Evolutionary conservation across 208 protist species (phyloP).

Genomic region (Crithidia thermophila): DNA sequence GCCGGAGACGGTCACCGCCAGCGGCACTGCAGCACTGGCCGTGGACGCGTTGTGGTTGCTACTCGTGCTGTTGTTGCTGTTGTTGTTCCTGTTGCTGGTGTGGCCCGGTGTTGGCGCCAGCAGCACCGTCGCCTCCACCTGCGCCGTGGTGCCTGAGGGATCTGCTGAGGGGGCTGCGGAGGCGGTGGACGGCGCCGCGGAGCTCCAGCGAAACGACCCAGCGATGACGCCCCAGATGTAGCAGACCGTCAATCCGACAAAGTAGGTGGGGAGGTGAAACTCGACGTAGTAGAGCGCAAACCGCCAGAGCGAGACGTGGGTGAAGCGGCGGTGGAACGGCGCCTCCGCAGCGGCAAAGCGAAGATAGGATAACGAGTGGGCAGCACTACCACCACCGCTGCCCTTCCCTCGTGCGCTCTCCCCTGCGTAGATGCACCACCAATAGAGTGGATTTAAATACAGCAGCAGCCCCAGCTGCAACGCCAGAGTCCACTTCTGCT

Average conservation of each 20-base stretch:
- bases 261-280: constrained; percentile 77
- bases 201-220: constrained; percentile 43
- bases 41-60: neutral
- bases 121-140: neutral
- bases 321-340: neutral
- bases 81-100: neutral
- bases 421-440: constrained; percentile 42
- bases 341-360: too few relatives aligned
- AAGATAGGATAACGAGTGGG: too few relatives aligned
- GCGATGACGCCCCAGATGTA: constrained; percentile 69
- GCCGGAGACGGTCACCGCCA: constrained; percentile 10
- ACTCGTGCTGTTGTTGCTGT: neutral
- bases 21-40: neutral
- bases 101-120: neutral
- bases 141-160: neutral
- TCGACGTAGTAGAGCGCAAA: constrained; percentile 52
- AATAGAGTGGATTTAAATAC: constrained; percentile 78
- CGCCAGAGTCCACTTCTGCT: constrained; percentile 66
- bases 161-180: neutral
- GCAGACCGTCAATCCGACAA: constrained; percentile 58
- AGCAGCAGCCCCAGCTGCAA: constrained; percentile 53
- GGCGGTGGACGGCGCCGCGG: neutral
- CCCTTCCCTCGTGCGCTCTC: neutral
- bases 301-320: neutral
- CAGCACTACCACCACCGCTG: neutral